Evolutionary conservation across 1,284 basidiomycete genomes (phyloP), one percentile per base, ranked within the genome.

Genomic region (Limonomyces culmigenus): DNA sequence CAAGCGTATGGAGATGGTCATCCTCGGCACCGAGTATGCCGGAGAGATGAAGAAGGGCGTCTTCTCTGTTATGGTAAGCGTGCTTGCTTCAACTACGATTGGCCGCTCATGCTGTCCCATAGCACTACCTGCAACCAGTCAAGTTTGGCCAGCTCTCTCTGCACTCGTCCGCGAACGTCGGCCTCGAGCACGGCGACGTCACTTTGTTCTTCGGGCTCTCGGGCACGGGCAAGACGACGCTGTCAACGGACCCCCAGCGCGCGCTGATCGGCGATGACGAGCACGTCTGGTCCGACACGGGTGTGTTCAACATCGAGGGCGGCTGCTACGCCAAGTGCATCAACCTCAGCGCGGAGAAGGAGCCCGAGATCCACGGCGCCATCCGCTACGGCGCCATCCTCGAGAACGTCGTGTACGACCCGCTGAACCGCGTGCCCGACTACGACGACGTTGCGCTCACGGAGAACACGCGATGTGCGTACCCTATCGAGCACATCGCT

Each of bases 1-100:
- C 65, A 96, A 96, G 72, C 87, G 95, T 40, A 96, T 92, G 85
- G 95, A 99, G 64, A 99, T 99, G 93, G 92, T 99, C 54, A 98
- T 99, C 54, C 86, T 99, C 50, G 93, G 95, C 43, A 97, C 95
- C 39, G 93, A 98, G 59, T 98, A 98, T 59, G 95, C 95, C 36
- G 95, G 95, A 44, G 95, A 99, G 68, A 99, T 98, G 95, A 99
- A 99, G 71, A 98, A 98, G 77, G 95, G 95, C 58, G 87, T 99
- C 57, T 98, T 99, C 70, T 91, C 86, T 37, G 92, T 99, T 51
- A 99, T 99, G 95, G n/a, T n/a, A n/a, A n/a, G n/a, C n/a, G n/a
- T n/a, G n/a, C n/a, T n/a, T n/a, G n/a, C n/a, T n/a, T n/a, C n/a
- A n/a, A n/a, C n/a, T n/a, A n/a, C n/a, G n/a, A n/a, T n/a, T n/a